A percentile compares a stretch with the other conserved stretches of the same genome.
These are phyloP conservation scores for Phyllostachys edulis DNA, from an alignment of 176 grass and related monocot genomes.

Conservation along the genomic window DNA sequence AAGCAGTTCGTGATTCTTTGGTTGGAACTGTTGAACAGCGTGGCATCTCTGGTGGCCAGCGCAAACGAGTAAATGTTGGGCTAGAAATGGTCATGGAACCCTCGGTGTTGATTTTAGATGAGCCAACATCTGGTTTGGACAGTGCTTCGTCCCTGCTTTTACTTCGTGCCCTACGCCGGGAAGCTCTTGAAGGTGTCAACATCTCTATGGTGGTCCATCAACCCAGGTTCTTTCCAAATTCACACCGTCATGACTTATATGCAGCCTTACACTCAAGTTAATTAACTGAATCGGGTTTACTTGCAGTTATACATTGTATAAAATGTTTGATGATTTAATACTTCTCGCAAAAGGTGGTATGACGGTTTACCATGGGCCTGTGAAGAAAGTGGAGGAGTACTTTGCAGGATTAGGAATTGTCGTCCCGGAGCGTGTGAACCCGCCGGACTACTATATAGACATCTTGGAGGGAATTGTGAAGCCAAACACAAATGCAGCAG, in stretches of 20 bases:
- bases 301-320: conserved; percentile 70
- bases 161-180: conserved; percentile 80
- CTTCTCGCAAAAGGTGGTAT: conserved; percentile 90
- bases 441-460: conserved; percentile 96
- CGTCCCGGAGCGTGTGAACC: conserved; percentile 87
- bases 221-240: conserved; percentile 61
- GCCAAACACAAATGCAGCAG: conserved; percentile 38
- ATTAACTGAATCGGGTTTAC: too few relatives aligned
- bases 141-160: conserved; percentile 90
- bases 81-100: conserved; percentile 99
- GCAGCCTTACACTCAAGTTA: too few relatives aligned
- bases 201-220: conserved; percentile 99
- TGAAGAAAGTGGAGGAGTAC: conserved; percentile 91
- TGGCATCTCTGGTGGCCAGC: conserved; percentile 93
- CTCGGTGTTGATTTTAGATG: conserved; percentile 84
- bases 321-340: conserved; percentile 87
- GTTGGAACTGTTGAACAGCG: conserved; percentile 88
- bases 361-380: conserved; percentile 82
- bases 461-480: conserved; percentile 84
- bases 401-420: conserved; percentile 66
- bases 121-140: conserved; percentile 92
- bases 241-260: too few relatives aligned
- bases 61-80: conserved; percentile 91
- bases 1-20: conserved; percentile 75
- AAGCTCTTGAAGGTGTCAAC: conserved; percentile 93